Evolutionary conservation across 306 rosid genomes (phyloP), one percentile per base, ranked within the genome.

Genomic region (Betula pendula): DNA sequence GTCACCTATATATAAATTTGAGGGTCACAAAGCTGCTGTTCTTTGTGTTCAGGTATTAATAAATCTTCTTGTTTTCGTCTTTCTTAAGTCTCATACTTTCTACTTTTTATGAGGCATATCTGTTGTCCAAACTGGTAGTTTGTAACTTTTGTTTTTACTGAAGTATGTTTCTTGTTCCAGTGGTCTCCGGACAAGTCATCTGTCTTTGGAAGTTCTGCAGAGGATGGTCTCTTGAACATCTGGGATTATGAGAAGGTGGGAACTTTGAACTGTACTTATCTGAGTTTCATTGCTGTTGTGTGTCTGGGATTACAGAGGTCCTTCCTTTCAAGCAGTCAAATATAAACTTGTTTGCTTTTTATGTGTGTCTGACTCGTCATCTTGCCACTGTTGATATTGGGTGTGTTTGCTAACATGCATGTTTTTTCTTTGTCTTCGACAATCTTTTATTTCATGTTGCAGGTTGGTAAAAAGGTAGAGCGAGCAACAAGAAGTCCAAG

Each of bases 111-210:
- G 66, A n/a, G 16, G 31, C 9, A 17, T 15, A 19, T 19, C 16
- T 73, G 75, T 20, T 43, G 73, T 53, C 31, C n/a, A 50, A 74
- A 68, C 71, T 51, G 77, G 56, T 51, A 25, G 50, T 82, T 29
- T 48, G 15, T 65, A 5, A 33, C 13, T 22, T 31, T 40, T 19
- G 58, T 71, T 69, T 45, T 77, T 62, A 56, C 29, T 62, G 42
- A 15, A 16, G 38, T 62, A 31, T 15, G 68, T 24, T 84, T 43
- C 75, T 20, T 85, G 56, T 77, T 85, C 77, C 94, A 96, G 99
- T 96, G 99, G 99, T 96, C 90, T 79, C 99, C 99, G 4, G 99
- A 96, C 87, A 92, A 91, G 81, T 81, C 99, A 50, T 87, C 99
- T 71, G 91, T 96, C 71, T 96, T 96, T 87, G 99, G 99, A 86